Conservation (phyloP, 192 early-diverging fungal genomes). For the Lobosporangium transversale region DNA sequence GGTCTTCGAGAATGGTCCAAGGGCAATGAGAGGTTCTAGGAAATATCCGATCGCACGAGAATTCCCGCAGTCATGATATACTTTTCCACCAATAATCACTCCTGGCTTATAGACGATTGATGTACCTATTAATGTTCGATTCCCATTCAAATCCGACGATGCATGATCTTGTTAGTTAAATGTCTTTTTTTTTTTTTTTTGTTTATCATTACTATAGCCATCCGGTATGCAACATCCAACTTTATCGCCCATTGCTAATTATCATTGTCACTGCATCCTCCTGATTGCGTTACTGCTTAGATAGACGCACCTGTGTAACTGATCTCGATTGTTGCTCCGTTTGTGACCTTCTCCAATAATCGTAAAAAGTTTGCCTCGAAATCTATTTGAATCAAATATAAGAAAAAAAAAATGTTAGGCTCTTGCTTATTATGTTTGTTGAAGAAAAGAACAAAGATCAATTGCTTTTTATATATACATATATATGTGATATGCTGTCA, state of each 20-base stretch:
- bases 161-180: not conserved
- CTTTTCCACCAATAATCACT: slow-evolving; percentile 85
- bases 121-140: slow-evolving; percentile 63
- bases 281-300: too few relatives aligned
- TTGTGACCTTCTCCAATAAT: slow-evolving; percentile 92
- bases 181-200: not conserved
- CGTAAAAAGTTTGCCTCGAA: slow-evolving; percentile 91
- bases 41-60: slow-evolving; percentile 94
- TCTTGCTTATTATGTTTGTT: too few relatives aligned
- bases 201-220: not conserved
- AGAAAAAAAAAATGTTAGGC: slow-evolving; percentile 7
- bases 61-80: slow-evolving; percentile 88
- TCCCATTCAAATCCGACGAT: not conserved
- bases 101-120: slow-evolving; percentile 88
- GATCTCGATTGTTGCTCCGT: slow-evolving; percentile 93
- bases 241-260: too few relatives aligned
- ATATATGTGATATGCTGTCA: too few relatives aligned
- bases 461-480: too few relatives aligned
- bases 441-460: too few relatives aligned
- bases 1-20: slow-evolving; percentile 93
- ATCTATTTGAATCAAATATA: slow-evolving; percentile 63
- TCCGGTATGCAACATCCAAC: too few relatives aligned
- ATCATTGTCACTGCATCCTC: not conserved
- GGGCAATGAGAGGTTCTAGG: slow-evolving; percentile 88
- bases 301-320: slow-evolving; percentile 88